phyloP scores from a whole-genome alignment of 352 stramenopile genomes.

The Phytophthora sp. region DNA sequence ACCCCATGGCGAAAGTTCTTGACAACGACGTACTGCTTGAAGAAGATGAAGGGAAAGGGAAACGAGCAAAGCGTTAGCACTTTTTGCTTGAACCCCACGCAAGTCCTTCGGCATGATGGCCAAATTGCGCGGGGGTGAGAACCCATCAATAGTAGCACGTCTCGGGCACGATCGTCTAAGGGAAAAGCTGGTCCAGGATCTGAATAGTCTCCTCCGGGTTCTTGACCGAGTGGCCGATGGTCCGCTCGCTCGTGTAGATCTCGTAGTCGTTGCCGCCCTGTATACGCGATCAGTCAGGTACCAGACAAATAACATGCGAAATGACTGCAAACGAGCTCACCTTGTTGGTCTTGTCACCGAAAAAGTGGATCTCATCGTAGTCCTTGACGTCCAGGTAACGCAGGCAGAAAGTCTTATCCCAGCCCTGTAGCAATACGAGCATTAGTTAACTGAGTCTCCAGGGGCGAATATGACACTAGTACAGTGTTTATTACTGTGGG shows the following conservation, averaged over 20 bases:
- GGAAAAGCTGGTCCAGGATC: conserved; percentile 97
- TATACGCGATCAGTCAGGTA: conserved; percentile 8
- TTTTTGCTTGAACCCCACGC: conserved; percentile 32
- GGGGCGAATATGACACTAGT: background rate
- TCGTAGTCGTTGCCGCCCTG: conserved; percentile 99
- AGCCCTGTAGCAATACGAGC: conserved; percentile 76
- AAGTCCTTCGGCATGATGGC: conserved; percentile 37
- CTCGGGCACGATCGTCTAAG: conserved; percentile 44
- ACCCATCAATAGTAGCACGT: conserved; percentile 21
- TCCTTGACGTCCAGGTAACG: conserved; percentile 92
- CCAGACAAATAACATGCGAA: conserved; percentile 6
- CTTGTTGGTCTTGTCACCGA: conserved; percentile 99
- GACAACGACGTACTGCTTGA: conserved; percentile 59
- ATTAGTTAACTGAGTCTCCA: background rate
- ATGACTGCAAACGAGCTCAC: conserved; percentile 32
- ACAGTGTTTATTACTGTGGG: conserved; percentile 52
- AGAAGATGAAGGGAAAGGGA: conserved; percentile 31
- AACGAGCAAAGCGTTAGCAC: conserved; percentile 35
- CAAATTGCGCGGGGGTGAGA: conserved; percentile 24
- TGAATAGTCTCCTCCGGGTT: conserved; percentile 96
- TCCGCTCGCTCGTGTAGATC: conserved; percentile 97
- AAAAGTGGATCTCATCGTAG: conserved; percentile 99
- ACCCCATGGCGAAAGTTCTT: conserved; percentile 95
- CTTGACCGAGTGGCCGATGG: conserved; percentile 97
- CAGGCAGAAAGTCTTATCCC: conserved; percentile 99